Conservation (phyloP, 1,284 basidiomycete genomes). For the Sporisorium iseilematis-ciliati region DNA sequence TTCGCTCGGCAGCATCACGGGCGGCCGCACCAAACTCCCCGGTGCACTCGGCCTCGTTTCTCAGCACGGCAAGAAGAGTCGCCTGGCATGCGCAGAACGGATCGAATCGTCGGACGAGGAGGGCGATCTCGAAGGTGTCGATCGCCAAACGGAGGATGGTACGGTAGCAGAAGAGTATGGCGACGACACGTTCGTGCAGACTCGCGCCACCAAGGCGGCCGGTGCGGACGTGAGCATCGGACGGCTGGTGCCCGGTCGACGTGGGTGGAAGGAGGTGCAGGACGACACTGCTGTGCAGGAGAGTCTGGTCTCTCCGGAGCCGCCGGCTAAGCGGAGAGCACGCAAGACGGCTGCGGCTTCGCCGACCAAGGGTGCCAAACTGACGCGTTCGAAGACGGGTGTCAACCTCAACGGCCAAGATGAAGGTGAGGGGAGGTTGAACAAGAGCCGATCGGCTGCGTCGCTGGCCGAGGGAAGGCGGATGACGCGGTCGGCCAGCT, state of each 20-base stretch:
- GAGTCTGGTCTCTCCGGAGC: conserved; percentile 19
- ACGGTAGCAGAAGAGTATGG: conserved; percentile 5
- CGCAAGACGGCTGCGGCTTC: conserved; percentile 19
- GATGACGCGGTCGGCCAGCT: conserved; percentile 36
- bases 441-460: conserved; percentile 23
- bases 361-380: conserved; percentile 11
- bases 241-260: conserved; percentile 40
- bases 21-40: conserved; percentile 13
- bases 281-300: conserved; percentile 20
- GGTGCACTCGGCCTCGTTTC: conserved; percentile 44
- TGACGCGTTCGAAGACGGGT: conserved; percentile 37
- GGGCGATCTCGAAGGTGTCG: conserved; percentile 23
- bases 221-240: conserved; percentile 33
- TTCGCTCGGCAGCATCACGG: conserved; percentile 12
- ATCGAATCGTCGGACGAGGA: conserved; percentile 11
- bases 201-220: not conserved
- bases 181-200: conserved; percentile 46
- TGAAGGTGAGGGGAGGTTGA: conserved; percentile 3
- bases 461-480: conserved; percentile 16
- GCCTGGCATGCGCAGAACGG: conserved; percentile 20
- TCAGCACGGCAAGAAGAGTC: conserved; percentile 41
- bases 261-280: conserved; percentile 35
- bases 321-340: conserved; percentile 29
- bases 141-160: conserved; percentile 7
- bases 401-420: conserved; percentile 13